phyloP scores from a whole-genome alignment of 2,329 filamentous ascomycete species.

The Alternaria alternata region DNA sequence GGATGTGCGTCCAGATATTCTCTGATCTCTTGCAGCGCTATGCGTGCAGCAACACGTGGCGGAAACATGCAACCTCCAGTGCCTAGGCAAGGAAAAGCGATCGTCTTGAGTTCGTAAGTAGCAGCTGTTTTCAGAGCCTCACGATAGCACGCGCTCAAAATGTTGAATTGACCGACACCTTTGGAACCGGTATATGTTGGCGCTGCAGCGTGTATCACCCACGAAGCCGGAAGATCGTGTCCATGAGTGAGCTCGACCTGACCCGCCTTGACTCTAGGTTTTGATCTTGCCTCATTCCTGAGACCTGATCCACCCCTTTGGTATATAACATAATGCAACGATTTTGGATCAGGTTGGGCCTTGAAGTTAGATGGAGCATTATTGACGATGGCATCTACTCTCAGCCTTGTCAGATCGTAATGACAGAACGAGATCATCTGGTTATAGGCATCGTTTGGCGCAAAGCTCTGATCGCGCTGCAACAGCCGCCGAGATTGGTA shows the following conservation, averaged over 20 bases:
- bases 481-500: slow-evolving; percentile 36
- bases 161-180: slow-evolving; percentile 34
- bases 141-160: slow-evolving; percentile 45
- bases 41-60: slow-evolving; percentile 39
- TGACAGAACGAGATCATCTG: slow-evolving; percentile 40
- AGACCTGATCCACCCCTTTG: slow-evolving; percentile 41
- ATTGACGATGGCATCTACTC: slow-evolving; percentile 48
- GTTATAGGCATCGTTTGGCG: slow-evolving; percentile 43
- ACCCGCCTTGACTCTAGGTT: slow-evolving; percentile 28
- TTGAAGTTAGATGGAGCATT: slow-evolving; percentile 32
- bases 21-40: slow-evolving; percentile 45
- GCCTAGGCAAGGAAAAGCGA: slow-evolving; percentile 47
- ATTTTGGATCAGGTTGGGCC: slow-evolving; percentile 15
- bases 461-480: slow-evolving; percentile 39
- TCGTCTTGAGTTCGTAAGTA: slow-evolving; percentile 31
- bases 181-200: slow-evolving; percentile 33
- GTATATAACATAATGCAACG: slow-evolving; percentile 38
- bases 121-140: slow-evolving; percentile 34
- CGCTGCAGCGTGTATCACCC: slow-evolving; percentile 44
- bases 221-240: slow-evolving; percentile 36
- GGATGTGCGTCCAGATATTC: slow-evolving; percentile 41
- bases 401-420: slow-evolving; percentile 43
- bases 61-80: slow-evolving; percentile 44
- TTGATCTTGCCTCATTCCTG: slow-evolving; percentile 26
- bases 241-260: slow-evolving; percentile 39